These are phyloP conservation scores for Salinomyces thailandicus DNA, from an alignment of 2,329 filamentous ascomycete genomes.

Conservation along the genomic window DNA sequence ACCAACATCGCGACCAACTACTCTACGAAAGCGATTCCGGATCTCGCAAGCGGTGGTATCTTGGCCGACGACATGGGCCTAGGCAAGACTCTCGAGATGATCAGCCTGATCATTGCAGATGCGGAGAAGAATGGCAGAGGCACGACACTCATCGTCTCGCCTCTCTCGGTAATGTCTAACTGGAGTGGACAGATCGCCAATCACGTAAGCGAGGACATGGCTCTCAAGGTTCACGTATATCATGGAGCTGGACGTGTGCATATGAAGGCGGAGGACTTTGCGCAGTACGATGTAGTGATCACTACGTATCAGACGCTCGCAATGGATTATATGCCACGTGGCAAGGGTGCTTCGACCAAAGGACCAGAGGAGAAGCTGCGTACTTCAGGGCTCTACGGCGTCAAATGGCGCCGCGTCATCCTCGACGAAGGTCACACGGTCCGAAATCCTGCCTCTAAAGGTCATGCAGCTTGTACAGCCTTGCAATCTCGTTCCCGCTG, in stretches of 20 bases:
- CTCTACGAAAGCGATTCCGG: conserved; percentile 46
- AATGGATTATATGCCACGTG: conserved; percentile 50
- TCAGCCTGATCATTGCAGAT: conserved; percentile 62
- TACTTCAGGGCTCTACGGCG: conserved; percentile 46
- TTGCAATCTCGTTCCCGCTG: conserved; percentile 63
- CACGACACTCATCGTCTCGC: conserved; percentile 65
- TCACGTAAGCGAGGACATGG: conserved; percentile 56
- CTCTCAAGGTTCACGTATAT: conserved; percentile 60
- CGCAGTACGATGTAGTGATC: conserved; percentile 63
- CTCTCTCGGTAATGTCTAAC: conserved; percentile 80
- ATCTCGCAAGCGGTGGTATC: conserved; percentile 68
- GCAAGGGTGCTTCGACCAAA: conserved; percentile 25
- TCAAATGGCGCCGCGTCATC: conserved; percentile 68
- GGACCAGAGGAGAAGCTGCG: conserved; percentile 21
- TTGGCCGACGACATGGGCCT: conserved; percentile 89
- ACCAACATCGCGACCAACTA: conserved; percentile 64
- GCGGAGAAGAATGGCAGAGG: conserved; percentile 13
- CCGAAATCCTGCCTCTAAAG: conserved; percentile 64
- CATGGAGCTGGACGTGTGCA: conserved; percentile 54
- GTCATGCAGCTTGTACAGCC: conserved; percentile 55
- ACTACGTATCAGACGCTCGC: conserved; percentile 74
- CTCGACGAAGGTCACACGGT: conserved; percentile 78
- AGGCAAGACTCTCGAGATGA: conserved; percentile 79
- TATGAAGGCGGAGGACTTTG: conserved; percentile 46
- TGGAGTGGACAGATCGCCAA: conserved; percentile 70